These are phyloP conservation scores for Antrodiella citrinella DNA, from an alignment of 768 basidiomycete genomes.

Conservation along the genomic window DNA sequence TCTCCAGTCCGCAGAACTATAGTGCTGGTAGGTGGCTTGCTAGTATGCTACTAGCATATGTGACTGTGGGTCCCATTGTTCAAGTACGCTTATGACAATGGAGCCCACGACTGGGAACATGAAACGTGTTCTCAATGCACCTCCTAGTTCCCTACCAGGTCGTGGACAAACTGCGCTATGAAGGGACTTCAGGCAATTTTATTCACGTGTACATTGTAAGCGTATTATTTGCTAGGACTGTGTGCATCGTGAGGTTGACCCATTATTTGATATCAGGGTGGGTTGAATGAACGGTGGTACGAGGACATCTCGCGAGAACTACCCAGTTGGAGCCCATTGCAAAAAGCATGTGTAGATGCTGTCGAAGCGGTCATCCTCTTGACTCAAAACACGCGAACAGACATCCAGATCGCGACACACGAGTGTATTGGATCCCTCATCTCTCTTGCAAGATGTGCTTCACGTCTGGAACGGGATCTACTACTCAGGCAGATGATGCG, in stretches of 20 bases:
- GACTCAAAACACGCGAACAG: not conserved
- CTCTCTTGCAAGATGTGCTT: not conserved
- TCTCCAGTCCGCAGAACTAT: too few species aligned
- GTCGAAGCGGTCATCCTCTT: not conserved
- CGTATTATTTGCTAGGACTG: too few species aligned
- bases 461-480: not conserved
- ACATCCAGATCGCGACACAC: not conserved
- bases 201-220: not conserved
- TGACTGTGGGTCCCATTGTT: not conserved
- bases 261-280: not conserved
- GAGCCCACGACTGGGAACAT: not conserved
- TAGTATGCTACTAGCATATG: not conserved
- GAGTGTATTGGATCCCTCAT: not conserved
- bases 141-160: not conserved
- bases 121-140: not conserved
- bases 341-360: conserved; percentile 1
- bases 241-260: not conserved
- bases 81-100: not conserved
- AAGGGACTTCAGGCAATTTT: not conserved
- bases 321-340: not conserved
- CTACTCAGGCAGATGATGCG: not conserved
- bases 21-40: not conserved
- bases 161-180: not conserved
- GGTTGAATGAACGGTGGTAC: not conserved
- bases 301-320: not conserved